Conservation (phyloP, 2,329 filamentous ascomycete species). For the Penicillium freii region DNA sequence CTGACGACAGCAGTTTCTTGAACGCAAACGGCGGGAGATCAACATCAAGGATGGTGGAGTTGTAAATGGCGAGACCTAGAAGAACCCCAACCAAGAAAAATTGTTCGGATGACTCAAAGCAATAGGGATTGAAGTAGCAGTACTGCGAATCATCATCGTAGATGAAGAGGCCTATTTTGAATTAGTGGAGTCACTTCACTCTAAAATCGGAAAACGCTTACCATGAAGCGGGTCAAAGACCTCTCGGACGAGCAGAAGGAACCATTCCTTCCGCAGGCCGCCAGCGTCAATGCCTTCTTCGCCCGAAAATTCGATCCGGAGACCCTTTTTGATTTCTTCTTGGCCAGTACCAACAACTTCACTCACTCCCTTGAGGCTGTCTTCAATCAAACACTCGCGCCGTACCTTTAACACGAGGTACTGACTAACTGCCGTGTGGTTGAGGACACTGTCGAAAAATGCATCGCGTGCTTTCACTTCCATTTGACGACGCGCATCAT, state of each 20-base stretch:
- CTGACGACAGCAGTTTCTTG: slow-evolving; percentile 76
- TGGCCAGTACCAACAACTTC: slow-evolving; percentile 76
- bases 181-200: slow-evolving; percentile 7
- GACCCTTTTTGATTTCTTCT: slow-evolving; percentile 85
- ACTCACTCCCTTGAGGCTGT: slow-evolving; percentile 80
- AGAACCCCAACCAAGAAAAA: slow-evolving; percentile 88
- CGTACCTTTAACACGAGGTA: slow-evolving; percentile 75
- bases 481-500: slow-evolving; percentile 88
- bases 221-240: slow-evolving; percentile 89
- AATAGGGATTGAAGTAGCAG: slow-evolving; percentile 90
- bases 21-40: slow-evolving; percentile 87
- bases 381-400: slow-evolving; percentile 82
- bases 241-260: slow-evolving; percentile 79
- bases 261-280: slow-evolving; percentile 91
- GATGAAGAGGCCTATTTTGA: slow-evolving; percentile 70
- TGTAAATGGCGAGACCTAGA: slow-evolving; percentile 87
- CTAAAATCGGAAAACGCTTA: slow-evolving; percentile 44
- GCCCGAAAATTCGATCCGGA: slow-evolving; percentile 79
- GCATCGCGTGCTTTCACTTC: slow-evolving; percentile 81
- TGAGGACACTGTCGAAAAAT: slow-evolving; percentile 86
- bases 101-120: slow-evolving; percentile 86
- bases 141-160: slow-evolving; percentile 88
- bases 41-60: slow-evolving; percentile 87
- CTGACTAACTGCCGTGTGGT: slow-evolving; percentile 69
- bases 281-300: slow-evolving; percentile 92